A percentile compares a stretch with the other conserved stretches of the same genome.
These are phyloP conservation scores for Liquidambar formosana DNA, from an alignment of 164 flowering plant genomes.

Conservation along the genomic window DNA sequence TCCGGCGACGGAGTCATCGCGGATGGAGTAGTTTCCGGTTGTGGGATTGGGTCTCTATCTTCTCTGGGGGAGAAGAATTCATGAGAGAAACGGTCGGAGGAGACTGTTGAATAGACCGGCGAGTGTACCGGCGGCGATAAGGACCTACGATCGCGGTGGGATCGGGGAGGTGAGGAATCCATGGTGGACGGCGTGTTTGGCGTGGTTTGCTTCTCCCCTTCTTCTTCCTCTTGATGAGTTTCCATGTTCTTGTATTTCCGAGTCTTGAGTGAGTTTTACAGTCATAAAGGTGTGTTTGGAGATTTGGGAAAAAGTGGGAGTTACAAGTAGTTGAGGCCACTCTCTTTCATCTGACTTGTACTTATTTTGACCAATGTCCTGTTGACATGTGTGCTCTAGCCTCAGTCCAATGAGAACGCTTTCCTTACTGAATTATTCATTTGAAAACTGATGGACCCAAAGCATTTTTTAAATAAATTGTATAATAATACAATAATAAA, in stretches of 20 bases:
- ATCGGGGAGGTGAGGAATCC: neutral
- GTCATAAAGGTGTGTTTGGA: too few relatives aligned
- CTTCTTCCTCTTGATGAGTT: constrained; percentile 1
- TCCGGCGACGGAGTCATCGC: constrained; percentile 1
- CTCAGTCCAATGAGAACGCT: too few relatives aligned
- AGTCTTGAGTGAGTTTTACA: too few relatives aligned
- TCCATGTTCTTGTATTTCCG: neutral
- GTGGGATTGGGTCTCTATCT: neutral
- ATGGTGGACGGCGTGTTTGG: neutral
- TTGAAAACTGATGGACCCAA: too few relatives aligned
- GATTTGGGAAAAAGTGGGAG: too few relatives aligned
- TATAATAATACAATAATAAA: too few relatives aligned
- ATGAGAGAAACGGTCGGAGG: constrained; percentile 5
- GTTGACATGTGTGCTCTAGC: too few relatives aligned
- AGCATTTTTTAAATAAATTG: too few relatives aligned
- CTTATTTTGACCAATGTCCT: too few relatives aligned
- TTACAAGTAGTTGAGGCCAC: too few relatives aligned
- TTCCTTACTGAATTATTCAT: too few relatives aligned
- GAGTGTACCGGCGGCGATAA: constrained; percentile 6
- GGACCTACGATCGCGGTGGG: neutral
- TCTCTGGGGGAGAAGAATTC: constrained; percentile 3
- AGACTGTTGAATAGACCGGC: neutral
- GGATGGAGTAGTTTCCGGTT: neutral
- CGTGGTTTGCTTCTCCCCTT: neutral
- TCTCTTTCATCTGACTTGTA: too few relatives aligned